Evolutionary conservation across 2,329 filamentous ascomycete species (phyloP).

Genomic region (Ascochyta pisi): DNA sequence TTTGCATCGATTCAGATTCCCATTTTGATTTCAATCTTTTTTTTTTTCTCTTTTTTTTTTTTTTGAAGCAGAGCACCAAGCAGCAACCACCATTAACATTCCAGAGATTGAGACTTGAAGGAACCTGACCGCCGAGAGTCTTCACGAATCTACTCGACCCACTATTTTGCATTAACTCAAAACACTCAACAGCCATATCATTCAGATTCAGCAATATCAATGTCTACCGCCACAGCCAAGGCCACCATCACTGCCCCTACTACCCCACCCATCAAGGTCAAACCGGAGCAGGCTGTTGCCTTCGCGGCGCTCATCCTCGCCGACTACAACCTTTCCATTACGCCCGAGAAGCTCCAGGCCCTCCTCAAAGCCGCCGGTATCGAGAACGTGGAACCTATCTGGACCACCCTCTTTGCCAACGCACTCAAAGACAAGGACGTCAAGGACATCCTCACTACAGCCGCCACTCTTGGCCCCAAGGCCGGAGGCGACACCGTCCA

Average conservation of each 20-base stretch:
- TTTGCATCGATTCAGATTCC: conserved; percentile 1
- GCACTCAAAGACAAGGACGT: conserved; percentile 89
- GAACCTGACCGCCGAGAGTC: neutral
- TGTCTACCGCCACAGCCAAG: neutral
- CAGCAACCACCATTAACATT: neutral
- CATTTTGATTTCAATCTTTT: neutral
- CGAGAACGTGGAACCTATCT: conserved; percentile 91
- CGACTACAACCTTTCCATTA: conserved; percentile 95
- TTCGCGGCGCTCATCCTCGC: conserved; percentile 99
- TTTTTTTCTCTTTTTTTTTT: neutral
- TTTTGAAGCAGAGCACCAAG: neutral
- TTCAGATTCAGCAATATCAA: neutral
- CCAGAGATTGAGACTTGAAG: neutral
- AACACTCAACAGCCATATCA: neutral
- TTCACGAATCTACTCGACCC: neutral
- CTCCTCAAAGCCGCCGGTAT: conserved; percentile 89
- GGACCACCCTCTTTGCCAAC: conserved; percentile 96
- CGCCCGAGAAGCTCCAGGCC: conserved; percentile 93
- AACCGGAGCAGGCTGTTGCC: conserved; percentile 70
- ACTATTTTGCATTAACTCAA: neutral
- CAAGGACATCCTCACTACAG: conserved; percentile 82
- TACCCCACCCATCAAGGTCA: conserved; percentile 6
- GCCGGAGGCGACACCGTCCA: conserved; percentile 9
- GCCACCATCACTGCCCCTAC: neutral
- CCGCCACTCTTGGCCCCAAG: conserved; percentile 60